phyloP scores from a whole-genome alignment of 352 stramenopile genomes.

The Blastocystis sp. region DNA sequence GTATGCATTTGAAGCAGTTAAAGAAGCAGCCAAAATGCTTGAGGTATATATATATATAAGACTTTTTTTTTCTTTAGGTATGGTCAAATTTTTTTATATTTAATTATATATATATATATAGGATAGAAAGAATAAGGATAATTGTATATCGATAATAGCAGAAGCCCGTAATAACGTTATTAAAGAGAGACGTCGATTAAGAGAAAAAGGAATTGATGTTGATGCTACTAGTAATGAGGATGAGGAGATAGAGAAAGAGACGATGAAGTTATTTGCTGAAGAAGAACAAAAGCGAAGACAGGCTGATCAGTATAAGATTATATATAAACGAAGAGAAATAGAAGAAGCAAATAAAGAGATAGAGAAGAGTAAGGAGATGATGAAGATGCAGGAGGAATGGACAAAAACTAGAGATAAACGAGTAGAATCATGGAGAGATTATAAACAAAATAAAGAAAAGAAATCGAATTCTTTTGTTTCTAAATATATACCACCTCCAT shows the following conservation, averaged over 20 bases:
- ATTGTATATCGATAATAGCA: conserved; percentile 57
- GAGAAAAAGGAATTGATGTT: conserved; percentile 60
- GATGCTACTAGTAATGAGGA: conserved; percentile 49
- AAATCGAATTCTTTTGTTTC: no score
- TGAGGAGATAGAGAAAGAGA: conserved; percentile 32
- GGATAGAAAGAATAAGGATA: conserved; percentile 58
- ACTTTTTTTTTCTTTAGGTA: no score
- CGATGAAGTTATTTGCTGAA: conserved; percentile 32
- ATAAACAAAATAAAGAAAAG: conserved; percentile 31
- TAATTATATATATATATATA: conserved; percentile 64
- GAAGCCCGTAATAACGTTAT: conserved; percentile 52
- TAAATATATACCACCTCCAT: no score
- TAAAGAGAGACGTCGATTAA: conserved; percentile 53
- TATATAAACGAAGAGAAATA: conserved; percentile 25
- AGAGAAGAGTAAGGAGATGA: conserved; percentile 21
- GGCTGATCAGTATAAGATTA: conserved; percentile 17
- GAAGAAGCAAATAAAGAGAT: conserved; percentile 2
- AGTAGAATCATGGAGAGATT: conserved; percentile 29
- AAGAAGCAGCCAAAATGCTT: conserved; percentile 1
- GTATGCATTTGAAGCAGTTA: conserved; percentile 60
- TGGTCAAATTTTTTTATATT: conserved; percentile 38
- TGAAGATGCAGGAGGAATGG: conserved; percentile 29
- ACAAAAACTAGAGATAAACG: conserved; percentile 27
- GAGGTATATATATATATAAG: conserved; percentile 1
- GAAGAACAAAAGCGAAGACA: conserved; percentile 22